Conservation (phyloP, 371 early-diverging fungal genomes). For the Mortierella sp. region DNA sequence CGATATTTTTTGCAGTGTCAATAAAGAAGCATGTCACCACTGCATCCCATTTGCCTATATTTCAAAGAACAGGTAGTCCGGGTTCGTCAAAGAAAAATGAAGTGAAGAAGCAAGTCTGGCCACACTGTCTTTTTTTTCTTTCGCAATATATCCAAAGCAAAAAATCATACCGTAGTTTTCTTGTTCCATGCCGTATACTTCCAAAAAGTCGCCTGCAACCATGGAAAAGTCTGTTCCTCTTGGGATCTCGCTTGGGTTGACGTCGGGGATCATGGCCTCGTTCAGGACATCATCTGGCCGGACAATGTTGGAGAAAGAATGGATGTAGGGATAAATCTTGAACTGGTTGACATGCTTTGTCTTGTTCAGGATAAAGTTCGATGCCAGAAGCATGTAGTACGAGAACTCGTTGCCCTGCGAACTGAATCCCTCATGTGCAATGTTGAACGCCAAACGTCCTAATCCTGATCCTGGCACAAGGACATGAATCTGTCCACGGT, state of each 20-base stretch:
- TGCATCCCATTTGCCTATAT: conserved; percentile 85
- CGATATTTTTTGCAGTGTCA: conserved; percentile 94
- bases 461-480: conserved; percentile 94
- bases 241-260: conserved; percentile 74
- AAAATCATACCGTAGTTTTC: conserved; percentile 60
- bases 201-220: conserved; percentile 96
- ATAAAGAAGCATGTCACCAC: conserved; percentile 96
- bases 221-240: conserved; percentile 88
- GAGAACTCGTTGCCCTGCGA: conserved; percentile 90
- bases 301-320: conserved; percentile 86
- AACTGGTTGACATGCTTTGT: conserved; percentile 61
- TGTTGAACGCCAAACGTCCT: conserved; percentile 89
- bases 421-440: conserved; percentile 81
- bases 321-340: conserved; percentile 90
- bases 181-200: conserved; percentile 72
- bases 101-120: too few species aligned
- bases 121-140: too few species aligned
- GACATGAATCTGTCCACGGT: conserved; percentile 68
- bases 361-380: conserved; percentile 90
- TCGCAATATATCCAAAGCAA: not conserved
- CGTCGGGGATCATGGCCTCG: conserved; percentile 85
- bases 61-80: too few species aligned
- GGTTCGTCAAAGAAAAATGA: not conserved
- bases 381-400: conserved; percentile 85
- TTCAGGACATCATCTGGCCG: conserved; percentile 69